Evolutionary conservation across 768 basidiomycete genomes (phyloP).

Genomic region (Mycena olivaceomarginata): DNA sequence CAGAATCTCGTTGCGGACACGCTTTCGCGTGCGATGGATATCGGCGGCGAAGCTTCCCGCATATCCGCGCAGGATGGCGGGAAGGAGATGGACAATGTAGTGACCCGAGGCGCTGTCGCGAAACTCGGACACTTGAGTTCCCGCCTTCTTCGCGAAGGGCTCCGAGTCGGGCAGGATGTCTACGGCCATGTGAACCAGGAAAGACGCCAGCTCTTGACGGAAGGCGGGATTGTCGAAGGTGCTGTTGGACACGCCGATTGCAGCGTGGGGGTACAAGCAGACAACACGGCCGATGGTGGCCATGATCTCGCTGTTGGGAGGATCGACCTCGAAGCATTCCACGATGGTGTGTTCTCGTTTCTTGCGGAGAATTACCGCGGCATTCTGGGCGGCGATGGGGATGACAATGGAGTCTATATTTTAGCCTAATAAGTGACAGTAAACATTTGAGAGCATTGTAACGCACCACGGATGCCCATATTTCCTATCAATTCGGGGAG

Average conservation of each 20-base stretch:
- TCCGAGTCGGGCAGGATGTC: constrained; percentile 57
- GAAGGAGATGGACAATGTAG: constrained; percentile 69
- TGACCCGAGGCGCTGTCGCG: constrained; percentile 65
- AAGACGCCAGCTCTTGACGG: constrained; percentile 59
- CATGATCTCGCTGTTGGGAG: constrained; percentile 60
- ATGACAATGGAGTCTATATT: constrained; percentile 59
- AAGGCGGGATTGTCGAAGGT: constrained; percentile 55
- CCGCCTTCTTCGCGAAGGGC: constrained; percentile 61
- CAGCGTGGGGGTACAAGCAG: constrained; percentile 67
- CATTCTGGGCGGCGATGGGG: constrained; percentile 68
- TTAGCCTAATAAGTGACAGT: background rate
- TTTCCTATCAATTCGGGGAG: constrained; percentile 43
- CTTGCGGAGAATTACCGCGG: constrained; percentile 63
- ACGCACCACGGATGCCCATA: constrained; percentile 51
- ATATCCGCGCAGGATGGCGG: constrained; percentile 65
- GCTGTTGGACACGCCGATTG: constrained; percentile 59
- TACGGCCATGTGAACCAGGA: constrained; percentile 62
- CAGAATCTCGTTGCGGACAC: constrained; percentile 67
- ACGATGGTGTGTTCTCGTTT: constrained; percentile 53
- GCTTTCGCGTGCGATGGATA: constrained; percentile 59
- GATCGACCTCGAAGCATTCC: constrained; percentile 69
- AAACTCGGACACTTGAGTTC: constrained; percentile 56
- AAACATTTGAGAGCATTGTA: background rate
- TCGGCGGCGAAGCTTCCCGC: constrained; percentile 51
- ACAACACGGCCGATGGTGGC: constrained; percentile 62